phyloP scores from a whole-genome alignment of 305 asterid species.

The Fraxinus velutina region DNA sequence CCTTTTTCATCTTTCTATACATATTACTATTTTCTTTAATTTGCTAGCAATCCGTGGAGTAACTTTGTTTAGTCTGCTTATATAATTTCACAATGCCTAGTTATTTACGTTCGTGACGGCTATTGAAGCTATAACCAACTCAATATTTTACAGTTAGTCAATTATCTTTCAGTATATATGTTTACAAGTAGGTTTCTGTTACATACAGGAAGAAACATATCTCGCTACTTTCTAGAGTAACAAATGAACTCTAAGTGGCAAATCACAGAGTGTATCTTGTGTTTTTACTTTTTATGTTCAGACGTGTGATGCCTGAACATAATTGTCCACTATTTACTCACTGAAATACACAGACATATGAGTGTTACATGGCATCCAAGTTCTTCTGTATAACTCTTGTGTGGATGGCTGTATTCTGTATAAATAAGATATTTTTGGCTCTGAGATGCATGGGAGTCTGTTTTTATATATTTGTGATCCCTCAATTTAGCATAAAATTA shows the following conservation, averaged over 20 bases:
- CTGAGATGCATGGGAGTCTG: background rate
- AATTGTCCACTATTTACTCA: background rate
- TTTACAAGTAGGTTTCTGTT: background rate
- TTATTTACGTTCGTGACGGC: background rate
- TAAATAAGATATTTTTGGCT: background rate
- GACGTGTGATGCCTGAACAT: background rate
- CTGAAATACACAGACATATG: background rate
- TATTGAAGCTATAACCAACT: background rate
- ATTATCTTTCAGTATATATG: background rate
- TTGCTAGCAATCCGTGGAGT: background rate
- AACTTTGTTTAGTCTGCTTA: background rate
- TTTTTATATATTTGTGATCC: background rate
- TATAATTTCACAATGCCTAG: background rate
- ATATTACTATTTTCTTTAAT: background rate
- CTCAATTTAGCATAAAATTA: background rate
- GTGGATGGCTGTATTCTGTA: background rate
- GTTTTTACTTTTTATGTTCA: background rate
- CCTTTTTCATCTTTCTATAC: background rate
- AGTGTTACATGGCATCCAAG: background rate
- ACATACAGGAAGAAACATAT: background rate
- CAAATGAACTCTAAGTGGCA: background rate
- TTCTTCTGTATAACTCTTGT: background rate
- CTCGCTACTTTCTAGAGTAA: background rate
- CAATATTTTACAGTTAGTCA: background rate
- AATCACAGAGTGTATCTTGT: background rate